phyloP scores from a whole-genome alignment of 345 rosid species.

The Lepidium sativum region DNA sequence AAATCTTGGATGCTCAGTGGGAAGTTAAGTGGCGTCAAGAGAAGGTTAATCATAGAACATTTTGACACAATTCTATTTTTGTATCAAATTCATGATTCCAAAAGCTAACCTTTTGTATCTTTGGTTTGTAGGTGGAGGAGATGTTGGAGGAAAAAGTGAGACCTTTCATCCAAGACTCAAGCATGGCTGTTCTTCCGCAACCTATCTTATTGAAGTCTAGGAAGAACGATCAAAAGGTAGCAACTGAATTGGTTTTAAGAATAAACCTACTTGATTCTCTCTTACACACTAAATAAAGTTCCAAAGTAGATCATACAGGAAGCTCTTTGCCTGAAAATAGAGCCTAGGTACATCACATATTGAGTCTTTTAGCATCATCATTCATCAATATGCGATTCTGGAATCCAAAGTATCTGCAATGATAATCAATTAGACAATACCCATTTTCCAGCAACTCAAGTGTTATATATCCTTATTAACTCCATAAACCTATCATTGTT shows the following conservation, averaged over 20 bases:
- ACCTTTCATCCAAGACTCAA: conserved; percentile 50
- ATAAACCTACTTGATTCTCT: not conserved
- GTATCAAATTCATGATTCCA: not conserved
- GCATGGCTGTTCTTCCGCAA: conserved; percentile 42
- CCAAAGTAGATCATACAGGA: not conserved
- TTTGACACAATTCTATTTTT: not conserved
- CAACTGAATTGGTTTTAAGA: not conserved
- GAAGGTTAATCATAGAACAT: conserved; percentile 41
- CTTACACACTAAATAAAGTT: not conserved
- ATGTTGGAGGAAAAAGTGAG: conserved; percentile 80
- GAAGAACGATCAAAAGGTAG: conserved; percentile 41
- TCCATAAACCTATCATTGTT: not conserved
- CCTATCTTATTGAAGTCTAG: conserved; percentile 52
- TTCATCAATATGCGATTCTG: too few relatives aligned
- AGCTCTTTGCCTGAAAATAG: not conserved
- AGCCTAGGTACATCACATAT: not conserved
- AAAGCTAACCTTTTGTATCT: not conserved
- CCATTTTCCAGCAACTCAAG: not conserved
- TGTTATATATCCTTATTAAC: not conserved
- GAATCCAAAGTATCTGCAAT: too few relatives aligned
- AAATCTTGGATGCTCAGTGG: conserved; percentile 83
- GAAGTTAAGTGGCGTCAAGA: conserved; percentile 86
- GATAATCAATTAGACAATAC: too few relatives aligned
- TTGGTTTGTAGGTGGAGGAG: conserved; percentile 51
- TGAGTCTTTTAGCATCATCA: too few relatives aligned